phyloP scores from a whole-genome alignment of 1,139 yeast genomes.

The Arxiozyma telluris region DNA sequence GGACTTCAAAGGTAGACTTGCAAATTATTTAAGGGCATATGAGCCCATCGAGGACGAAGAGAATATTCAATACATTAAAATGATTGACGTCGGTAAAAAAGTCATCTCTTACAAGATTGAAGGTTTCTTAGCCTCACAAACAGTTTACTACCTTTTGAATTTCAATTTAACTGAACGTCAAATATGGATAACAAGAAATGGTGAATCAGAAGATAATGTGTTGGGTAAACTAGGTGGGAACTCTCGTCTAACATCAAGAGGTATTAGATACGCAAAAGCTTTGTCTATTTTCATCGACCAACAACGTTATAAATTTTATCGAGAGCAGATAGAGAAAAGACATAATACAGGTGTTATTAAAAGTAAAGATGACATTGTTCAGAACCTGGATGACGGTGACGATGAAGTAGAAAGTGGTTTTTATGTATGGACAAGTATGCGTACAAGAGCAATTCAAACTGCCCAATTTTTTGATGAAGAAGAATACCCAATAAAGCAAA shows the following conservation, averaged over 20 bases:
- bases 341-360: constrained; percentile 23
- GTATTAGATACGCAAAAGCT: constrained; percentile 62
- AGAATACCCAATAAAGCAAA: constrained; percentile 70
- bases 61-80: constrained; percentile 78
- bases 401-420: constrained; percentile 33
- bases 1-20: constrained; percentile 75
- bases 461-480: constrained; percentile 66
- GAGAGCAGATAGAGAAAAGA: constrained; percentile 14
- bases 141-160: constrained; percentile 79
- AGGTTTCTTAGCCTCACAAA: constrained; percentile 89
- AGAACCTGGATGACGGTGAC: constrained; percentile 15
- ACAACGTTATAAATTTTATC: constrained; percentile 64
- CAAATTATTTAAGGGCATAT: constrained; percentile 81
- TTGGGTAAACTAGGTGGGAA: constrained; percentile 90
- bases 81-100: constrained; percentile 93
- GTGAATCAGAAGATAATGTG: constrained; percentile 81
- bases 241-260: constrained; percentile 70
- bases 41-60: constrained; percentile 80
- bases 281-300: constrained; percentile 63
- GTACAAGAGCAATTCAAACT: constrained; percentile 67
- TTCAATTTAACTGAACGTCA: constrained; percentile 86
- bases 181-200: constrained; percentile 93
- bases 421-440: constrained; percentile 91
- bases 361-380: constrained; percentile 10
- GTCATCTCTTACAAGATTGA: constrained; percentile 86